Evolutionary conservation across 352 stramenopile genomes (phyloP).

Genomic region (Blastocystis sp.): DNA sequence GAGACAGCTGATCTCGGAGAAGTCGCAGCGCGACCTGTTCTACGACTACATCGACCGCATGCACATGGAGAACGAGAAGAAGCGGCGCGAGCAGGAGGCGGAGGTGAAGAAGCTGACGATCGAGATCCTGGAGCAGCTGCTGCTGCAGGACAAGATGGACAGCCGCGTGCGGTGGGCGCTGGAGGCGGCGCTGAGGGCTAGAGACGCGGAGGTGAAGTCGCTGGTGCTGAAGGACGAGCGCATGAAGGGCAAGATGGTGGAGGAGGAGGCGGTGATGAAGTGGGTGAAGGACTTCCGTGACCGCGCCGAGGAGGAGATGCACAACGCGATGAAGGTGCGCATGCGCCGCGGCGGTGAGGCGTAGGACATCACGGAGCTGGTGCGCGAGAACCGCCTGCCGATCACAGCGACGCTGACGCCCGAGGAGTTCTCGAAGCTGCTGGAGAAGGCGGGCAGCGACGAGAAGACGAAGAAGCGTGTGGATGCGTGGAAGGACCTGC

Average conservation of each 20-base stretch:
- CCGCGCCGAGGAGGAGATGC: neutral
- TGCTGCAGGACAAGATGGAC: neutral
- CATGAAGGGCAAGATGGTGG: neutral
- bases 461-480: neutral
- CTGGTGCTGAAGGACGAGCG: neutral
- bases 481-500: neutral
- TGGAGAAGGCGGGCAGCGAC: neutral
- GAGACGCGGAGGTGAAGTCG: neutral
- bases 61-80: neutral
- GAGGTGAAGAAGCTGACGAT: neutral
- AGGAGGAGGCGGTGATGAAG: neutral
- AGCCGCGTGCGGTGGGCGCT: neutral
- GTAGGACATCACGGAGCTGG: too few species aligned
- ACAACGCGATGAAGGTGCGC: too few species aligned
- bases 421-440: neutral
- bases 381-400: too few species aligned
- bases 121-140: neutral
- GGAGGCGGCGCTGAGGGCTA: neutral
- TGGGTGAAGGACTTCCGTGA: neutral
- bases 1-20: neutral
- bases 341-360: too few species aligned
- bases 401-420: too few species aligned
- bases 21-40: neutral
- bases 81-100: neutral
- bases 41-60: neutral